phyloP scores from a whole-genome alignment of 768 basidiomycete genomes.

The Punctularia strigosozonata region DNA sequence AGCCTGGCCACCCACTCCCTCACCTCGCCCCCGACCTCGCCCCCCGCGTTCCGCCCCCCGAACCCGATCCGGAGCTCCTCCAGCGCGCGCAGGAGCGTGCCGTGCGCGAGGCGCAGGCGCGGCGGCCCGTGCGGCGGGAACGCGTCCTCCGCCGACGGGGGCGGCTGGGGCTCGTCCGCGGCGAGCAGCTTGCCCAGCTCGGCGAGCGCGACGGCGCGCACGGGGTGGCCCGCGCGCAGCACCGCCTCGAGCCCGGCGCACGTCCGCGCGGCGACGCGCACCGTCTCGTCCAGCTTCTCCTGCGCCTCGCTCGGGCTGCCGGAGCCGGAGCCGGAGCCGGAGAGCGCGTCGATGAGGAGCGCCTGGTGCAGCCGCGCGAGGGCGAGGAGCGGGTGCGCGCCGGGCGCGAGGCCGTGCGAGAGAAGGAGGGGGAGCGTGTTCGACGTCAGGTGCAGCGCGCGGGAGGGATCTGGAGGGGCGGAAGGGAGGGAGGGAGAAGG shows the following conservation, averaged over 20 bases:
- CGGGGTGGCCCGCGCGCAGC: conserved; percentile 60
- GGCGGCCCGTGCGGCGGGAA: conserved; percentile 62
- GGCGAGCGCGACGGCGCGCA: conserved; percentile 59
- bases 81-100: conserved; percentile 50
- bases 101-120: conserved; percentile 51
- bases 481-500: conserved; percentile 1
- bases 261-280: conserved; percentile 44
- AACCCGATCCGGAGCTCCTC: conserved; percentile 60
- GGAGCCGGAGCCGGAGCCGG: no score
- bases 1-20: conserved; percentile 45
- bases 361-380: conserved; percentile 61
- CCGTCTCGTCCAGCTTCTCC: conserved; percentile 47
- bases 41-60: conserved; percentile 58
- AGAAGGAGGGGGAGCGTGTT: conserved; percentile 55
- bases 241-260: conserved; percentile 40
- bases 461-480: conserved; percentile 34
- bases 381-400: conserved; percentile 69
- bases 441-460: conserved; percentile 46
- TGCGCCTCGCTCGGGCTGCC: conserved; percentile 24
- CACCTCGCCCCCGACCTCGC: conserved; percentile 54
- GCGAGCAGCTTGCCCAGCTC: conserved; percentile 76
- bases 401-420: conserved; percentile 46
- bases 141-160: conserved; percentile 6
- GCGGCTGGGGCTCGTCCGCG: conserved; percentile 58
- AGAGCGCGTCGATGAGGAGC: conserved; percentile 46